Evolutionary conservation across 352 stramenopile genomes (phyloP).

Genomic region (Phytophthora boehmeriae): DNA sequence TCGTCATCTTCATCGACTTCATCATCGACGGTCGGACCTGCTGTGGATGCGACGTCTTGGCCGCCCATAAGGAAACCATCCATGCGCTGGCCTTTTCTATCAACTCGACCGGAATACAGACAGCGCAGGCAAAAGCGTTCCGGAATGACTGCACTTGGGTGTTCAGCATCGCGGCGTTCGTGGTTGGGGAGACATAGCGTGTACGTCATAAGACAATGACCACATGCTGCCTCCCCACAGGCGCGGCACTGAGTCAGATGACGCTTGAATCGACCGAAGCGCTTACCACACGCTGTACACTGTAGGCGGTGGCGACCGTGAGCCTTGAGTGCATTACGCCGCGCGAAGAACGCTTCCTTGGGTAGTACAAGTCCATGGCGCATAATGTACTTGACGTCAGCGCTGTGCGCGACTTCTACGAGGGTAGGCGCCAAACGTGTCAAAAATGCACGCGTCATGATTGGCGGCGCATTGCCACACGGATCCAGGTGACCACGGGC

Average conservation of each 20-base stretch:
- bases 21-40: slow-evolving; percentile 29
- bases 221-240: slow-evolving; percentile 59
- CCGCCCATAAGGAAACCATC: slow-evolving; percentile 39
- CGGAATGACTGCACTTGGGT: slow-evolving; percentile 66
- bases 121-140: slow-evolving; percentile 72
- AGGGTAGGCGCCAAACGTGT: slow-evolving; percentile 51
- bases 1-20: slow-evolving; percentile 32
- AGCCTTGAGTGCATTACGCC: slow-evolving; percentile 36
- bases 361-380: slow-evolving; percentile 42
- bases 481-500: slow-evolving; percentile 46
- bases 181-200: slow-evolving; percentile 61
- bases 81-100: slow-evolving; percentile 57
- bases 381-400: slow-evolving; percentile 66
- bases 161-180: slow-evolving; percentile 58
- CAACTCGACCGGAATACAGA: slow-evolving; percentile 54
- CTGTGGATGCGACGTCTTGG: slow-evolving; percentile 13
- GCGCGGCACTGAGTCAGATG: slow-evolving; percentile 54
- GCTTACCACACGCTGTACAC: slow-evolving; percentile 46
- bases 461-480: slow-evolving; percentile 34
- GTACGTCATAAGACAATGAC: slow-evolving; percentile 58
- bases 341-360: slow-evolving; percentile 40
- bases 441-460: slow-evolving; percentile 48
- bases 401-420: slow-evolving; percentile 48
- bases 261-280: slow-evolving; percentile 45
- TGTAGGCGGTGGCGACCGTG: slow-evolving; percentile 37